Conservation (phyloP, 768 basidiomycete genomes). For the Auricularia cornea region DNA sequence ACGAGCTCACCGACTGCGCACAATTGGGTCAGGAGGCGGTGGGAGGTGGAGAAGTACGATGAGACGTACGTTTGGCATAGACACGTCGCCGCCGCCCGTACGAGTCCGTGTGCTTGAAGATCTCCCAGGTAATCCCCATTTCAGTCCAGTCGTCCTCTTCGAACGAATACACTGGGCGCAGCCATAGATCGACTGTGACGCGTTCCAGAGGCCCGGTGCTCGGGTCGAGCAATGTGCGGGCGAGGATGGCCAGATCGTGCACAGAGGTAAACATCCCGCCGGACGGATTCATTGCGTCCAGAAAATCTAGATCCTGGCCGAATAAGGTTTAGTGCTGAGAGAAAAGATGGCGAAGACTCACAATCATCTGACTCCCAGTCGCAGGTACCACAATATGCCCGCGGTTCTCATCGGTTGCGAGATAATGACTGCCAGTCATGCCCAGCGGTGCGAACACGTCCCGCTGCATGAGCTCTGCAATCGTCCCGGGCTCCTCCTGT, state of each 20-base stretch:
- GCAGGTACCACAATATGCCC: conserved; percentile 30
- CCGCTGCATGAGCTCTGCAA: conserved; percentile 37
- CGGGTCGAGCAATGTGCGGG: conserved; percentile 40
- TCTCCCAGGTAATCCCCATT: conserved; percentile 12
- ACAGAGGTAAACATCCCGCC: conserved; percentile 47
- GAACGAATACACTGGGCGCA: conserved; percentile 21
- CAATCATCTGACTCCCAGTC: not conserved
- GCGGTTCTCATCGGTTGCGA: conserved; percentile 27
- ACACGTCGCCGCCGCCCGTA: conserved; percentile 13
- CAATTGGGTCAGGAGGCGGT: not conserved
- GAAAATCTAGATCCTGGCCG: conserved; percentile 34
- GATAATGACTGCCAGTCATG: conserved; percentile 37
- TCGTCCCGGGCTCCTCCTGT: conserved; percentile 18
- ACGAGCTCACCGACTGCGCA: conserved; percentile 18
- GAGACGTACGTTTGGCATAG: conserved; percentile 21
- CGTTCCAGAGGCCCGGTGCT: conserved; percentile 13
- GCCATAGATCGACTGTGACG: conserved; percentile 22
- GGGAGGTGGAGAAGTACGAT: not conserved
- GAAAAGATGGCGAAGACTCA: not conserved
- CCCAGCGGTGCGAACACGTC: conserved; percentile 44
- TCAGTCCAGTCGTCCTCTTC: conserved; percentile 18
- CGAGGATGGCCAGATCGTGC: conserved; percentile 34
- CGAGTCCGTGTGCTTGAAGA: conserved; percentile 10
- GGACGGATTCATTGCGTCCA: conserved; percentile 33
- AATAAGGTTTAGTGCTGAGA: too few relatives aligned